Percentiles rank a stretch among this genome's conserved stretches.
Conservation (phyloP, 306 rosid species). For the Sechiopsis laciniata region DNA sequence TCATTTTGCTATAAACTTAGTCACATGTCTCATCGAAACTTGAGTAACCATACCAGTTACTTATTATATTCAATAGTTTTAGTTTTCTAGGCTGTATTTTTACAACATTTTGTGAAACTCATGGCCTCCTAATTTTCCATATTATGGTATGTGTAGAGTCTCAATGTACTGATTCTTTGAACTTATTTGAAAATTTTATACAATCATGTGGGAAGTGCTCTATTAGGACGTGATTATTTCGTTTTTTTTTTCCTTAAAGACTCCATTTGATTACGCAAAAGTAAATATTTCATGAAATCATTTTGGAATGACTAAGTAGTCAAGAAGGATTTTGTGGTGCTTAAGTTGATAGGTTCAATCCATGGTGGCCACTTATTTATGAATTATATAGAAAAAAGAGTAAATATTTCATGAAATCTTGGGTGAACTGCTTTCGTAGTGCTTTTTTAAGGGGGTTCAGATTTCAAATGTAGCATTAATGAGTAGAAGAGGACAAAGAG, state of each 20-base stretch:
- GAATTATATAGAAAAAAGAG: no score
- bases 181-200: background rate
- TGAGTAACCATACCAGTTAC: background rate
- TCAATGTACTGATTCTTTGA: background rate
- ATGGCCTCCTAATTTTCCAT: background rate
- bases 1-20: background rate
- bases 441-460: no score
- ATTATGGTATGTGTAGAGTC: background rate
- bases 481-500: conserved; percentile 3
- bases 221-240: background rate
- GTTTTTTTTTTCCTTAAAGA: background rate
- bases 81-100: background rate
- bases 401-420: conserved; percentile 1
- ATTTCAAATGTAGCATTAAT: background rate
- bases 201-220: background rate
- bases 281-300: background rate
- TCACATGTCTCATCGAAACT: background rate
- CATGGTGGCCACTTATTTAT: no score
- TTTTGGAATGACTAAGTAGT: no score
- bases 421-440: background rate
- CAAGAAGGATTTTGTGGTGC: no score
- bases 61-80: background rate
- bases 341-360: no score
- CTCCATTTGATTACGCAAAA: background rate
- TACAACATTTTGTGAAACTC: background rate